Percentiles rank a stretch among this genome's conserved stretches.
Evolutionary conservation across 768 basidiomycete species (phyloP).

Genomic region (Amanita subjunquillea): DNA sequence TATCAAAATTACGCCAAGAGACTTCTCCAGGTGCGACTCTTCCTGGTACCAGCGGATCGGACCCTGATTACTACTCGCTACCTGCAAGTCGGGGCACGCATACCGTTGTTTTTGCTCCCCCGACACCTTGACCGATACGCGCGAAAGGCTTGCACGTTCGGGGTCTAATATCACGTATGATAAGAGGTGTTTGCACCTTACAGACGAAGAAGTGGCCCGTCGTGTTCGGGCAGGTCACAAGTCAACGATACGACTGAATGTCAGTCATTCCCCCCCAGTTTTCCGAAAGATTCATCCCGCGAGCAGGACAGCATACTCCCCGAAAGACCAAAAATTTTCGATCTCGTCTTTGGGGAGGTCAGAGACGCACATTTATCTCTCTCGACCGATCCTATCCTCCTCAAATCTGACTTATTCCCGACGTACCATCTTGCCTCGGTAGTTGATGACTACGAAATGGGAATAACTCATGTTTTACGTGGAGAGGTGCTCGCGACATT

Average conservation of each 20-base stretch:
- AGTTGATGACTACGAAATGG: conserved; percentile 94
- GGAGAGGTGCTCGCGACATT: conserved; percentile 54
- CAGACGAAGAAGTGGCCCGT: conserved; percentile 76
- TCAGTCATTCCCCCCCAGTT: conserved; percentile 22
- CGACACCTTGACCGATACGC: conserved; percentile 55
- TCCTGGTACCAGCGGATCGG: neutral
- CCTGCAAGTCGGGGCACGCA: conserved; percentile 65
- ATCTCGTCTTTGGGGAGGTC: conserved; percentile 69
- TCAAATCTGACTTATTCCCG: conserved; percentile 89
- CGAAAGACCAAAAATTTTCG: conserved; percentile 35
- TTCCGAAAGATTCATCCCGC: conserved; percentile 1
- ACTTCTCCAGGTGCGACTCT: conserved; percentile 55
- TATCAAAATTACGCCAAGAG: conserved; percentile 67
- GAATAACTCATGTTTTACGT: conserved; percentile 88
- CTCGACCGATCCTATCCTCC: conserved; percentile 81
- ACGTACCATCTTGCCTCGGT: conserved; percentile 96
- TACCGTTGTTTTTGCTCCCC: conserved; percentile 93
- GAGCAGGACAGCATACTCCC: conserved; percentile 51
- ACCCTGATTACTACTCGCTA: neutral
- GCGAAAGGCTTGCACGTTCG: conserved; percentile 57
- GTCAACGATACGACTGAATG: conserved; percentile 81
- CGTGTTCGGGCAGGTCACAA: conserved; percentile 68
- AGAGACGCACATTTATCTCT: conserved; percentile 70
- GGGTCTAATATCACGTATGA: conserved; percentile 84
- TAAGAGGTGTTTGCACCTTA: conserved; percentile 76